These are phyloP conservation scores for Gynochthodes officinalis DNA, from an alignment of 257 asterid species.

Conservation along the genomic window DNA sequence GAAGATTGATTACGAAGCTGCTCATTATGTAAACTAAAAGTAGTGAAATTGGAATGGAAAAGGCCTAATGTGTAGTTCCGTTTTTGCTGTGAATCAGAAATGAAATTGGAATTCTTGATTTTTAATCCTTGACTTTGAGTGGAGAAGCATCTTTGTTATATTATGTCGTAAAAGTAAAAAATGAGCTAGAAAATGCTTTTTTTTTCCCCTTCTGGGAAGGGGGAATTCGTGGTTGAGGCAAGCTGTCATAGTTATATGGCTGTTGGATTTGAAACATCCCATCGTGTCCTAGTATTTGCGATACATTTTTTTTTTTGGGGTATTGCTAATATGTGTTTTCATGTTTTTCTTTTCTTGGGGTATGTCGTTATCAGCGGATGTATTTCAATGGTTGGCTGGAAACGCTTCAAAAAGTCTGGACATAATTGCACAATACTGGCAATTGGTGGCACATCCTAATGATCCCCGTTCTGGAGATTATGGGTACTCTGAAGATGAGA, in stretches of 20 bases:
- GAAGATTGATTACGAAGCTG: no score
- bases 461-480: conserved; percentile 83
- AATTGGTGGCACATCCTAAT: conserved; percentile 53
- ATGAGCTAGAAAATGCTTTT: no score
- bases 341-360: not conserved
- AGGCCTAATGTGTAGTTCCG: not conserved
- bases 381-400: conserved; percentile 83
- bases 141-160: not conserved
- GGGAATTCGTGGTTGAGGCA: not conserved
- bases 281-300: not conserved
- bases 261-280: not conserved
- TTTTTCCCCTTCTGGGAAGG: not conserved
- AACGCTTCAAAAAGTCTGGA: conserved; percentile 70
- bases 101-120: not conserved
- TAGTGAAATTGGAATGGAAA: not conserved
- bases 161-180: not conserved
- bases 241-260: not conserved
- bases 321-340: not conserved
- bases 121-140: no score
- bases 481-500: conserved; percentile 67
- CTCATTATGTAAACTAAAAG: not conserved
- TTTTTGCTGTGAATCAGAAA: no score
- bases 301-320: not conserved
- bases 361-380: conserved; percentile 58
- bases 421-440: conserved; percentile 89